These are phyloP conservation scores for Dioscorea cayenensis DNA, from an alignment of 116 monocot species.

Conservation along the genomic window DNA sequence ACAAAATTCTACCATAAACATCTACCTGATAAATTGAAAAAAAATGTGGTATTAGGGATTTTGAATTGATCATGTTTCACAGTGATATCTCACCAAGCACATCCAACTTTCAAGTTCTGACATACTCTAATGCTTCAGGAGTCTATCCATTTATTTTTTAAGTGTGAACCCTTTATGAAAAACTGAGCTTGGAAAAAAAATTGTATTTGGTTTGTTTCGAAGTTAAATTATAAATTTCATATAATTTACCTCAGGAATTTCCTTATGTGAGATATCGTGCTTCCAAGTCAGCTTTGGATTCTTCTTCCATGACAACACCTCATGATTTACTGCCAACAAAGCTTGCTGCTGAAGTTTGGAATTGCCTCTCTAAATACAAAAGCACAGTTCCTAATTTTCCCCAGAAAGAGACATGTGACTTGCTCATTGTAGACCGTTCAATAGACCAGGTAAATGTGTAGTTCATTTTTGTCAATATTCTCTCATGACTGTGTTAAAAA, in stretches of 20 bases:
- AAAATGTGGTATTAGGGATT: too few species aligned
- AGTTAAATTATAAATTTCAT: not conserved
- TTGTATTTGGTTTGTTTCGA: not conserved
- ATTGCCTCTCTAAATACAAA: constrained; percentile 60
- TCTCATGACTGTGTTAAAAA: not conserved
- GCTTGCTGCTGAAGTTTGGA: constrained; percentile 90
- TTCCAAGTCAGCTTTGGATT: constrained; percentile 65
- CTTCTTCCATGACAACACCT: constrained; percentile 39
- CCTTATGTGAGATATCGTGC: constrained; percentile 85
- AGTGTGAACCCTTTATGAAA: not conserved
- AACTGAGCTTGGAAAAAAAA: too few species aligned
- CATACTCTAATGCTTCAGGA: too few species aligned
- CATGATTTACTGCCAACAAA: constrained; percentile 81
- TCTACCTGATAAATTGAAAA: too few species aligned
- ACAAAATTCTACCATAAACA: too few species aligned
- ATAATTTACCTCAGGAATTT: constrained; percentile 53
- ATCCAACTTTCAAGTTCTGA: too few species aligned
- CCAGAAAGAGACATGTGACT: constrained; percentile 84
- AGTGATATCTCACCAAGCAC: too few species aligned
- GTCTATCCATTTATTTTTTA: too few species aligned
- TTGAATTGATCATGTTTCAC: too few species aligned
- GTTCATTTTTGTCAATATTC: not conserved
- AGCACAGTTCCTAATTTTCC: constrained; percentile 70
- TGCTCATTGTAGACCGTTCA: constrained; percentile 88
- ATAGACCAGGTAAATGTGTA: constrained; percentile 62